These are phyloP conservation scores for Stephania japonica DNA, from an alignment of 164 flowering plant species.

Conservation along the genomic window DNA sequence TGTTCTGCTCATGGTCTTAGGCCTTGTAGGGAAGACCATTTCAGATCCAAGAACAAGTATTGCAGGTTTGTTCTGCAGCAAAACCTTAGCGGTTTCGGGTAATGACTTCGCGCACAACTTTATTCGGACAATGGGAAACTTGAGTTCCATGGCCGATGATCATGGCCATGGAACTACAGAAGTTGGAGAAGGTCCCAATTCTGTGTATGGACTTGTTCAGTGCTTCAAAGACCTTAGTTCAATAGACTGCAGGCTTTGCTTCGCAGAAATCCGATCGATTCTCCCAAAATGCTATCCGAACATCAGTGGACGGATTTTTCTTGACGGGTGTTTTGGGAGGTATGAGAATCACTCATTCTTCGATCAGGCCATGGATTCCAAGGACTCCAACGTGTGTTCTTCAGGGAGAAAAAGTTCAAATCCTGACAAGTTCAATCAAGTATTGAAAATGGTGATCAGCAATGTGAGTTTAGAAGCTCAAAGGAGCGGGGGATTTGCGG, in stretches of 20 bases:
- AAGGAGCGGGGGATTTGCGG: neutral
- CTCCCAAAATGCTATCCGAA: neutral
- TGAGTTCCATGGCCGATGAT: neutral
- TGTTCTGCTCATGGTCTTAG: neutral
- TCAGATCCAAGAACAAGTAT: neutral
- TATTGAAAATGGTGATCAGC: neutral
- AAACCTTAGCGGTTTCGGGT: neutral
- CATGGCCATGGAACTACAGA: neutral
- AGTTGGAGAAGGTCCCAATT: neutral
- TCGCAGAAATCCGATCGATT: neutral
- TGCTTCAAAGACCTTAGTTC: neutral
- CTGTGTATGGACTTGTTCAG: neutral
- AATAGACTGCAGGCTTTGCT: slow-evolving; percentile 1
- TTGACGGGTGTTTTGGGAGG: neutral
- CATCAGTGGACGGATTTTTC: neutral
- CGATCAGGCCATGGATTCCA: slow-evolving; percentile 1
- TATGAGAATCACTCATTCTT: neutral
- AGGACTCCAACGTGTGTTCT: neutral
- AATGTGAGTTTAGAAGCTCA: neutral
- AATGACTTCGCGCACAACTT: neutral
- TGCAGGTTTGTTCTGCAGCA: neutral
- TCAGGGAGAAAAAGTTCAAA: neutral
- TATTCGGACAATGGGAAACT: neutral
- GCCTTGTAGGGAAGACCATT: neutral
- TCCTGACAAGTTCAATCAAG: neutral